Percentiles rank a stretch among this genome's conserved stretches.
phyloP scores from a whole-genome alignment of 208 protist species.

The Herpetomonas samuelpessoai region DNA sequence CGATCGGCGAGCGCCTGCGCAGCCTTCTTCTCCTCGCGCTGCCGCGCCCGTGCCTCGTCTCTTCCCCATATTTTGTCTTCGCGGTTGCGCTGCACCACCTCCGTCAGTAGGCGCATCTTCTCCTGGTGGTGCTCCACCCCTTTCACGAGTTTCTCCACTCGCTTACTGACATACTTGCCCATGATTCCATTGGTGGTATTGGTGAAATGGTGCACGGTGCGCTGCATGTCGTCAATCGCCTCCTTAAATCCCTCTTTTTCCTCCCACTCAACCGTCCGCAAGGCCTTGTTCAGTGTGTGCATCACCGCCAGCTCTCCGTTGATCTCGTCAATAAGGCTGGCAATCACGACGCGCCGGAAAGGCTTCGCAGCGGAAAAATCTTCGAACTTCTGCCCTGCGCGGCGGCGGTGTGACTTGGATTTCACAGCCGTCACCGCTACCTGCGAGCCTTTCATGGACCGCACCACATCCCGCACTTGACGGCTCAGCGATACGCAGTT shows the following conservation, averaged over 20 bases:
- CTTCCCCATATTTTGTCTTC: conserved; percentile 74
- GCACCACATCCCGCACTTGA: conserved; percentile 76
- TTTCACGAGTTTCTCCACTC: conserved; percentile 70
- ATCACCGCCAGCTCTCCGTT: conserved; percentile 48
- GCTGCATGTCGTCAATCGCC: conserved; percentile 59
- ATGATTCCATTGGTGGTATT: conserved; percentile 49
- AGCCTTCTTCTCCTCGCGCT: conserved; percentile 35
- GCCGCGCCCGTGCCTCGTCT: conserved; percentile 29
- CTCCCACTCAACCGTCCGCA: conserved; percentile 75
- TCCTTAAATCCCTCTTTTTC: conserved; percentile 65
- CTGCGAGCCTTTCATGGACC: conserved; percentile 79
- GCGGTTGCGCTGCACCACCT: conserved; percentile 65
- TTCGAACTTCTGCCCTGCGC: conserved; percentile 80
- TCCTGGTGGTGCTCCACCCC: conserved; percentile 69
- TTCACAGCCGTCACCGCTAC: conserved; percentile 68
- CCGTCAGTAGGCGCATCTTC: conserved; percentile 61
- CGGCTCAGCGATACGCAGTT: conserved; percentile 78
- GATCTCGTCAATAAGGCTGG: conserved; percentile 50
- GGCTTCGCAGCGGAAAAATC: conserved; percentile 87
- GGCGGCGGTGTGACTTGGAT: conserved; percentile 70
- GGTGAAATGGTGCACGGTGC: conserved; percentile 33
- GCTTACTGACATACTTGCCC: conserved; percentile 64
- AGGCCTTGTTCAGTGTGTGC: conserved; percentile 61
- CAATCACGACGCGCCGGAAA: conserved; percentile 75
- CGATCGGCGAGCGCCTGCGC: conserved; percentile 21